These are phyloP conservation scores for Byssoonygena ceratinophila DNA, from an alignment of 2,329 filamentous ascomycete genomes.

Conservation along the genomic window DNA sequence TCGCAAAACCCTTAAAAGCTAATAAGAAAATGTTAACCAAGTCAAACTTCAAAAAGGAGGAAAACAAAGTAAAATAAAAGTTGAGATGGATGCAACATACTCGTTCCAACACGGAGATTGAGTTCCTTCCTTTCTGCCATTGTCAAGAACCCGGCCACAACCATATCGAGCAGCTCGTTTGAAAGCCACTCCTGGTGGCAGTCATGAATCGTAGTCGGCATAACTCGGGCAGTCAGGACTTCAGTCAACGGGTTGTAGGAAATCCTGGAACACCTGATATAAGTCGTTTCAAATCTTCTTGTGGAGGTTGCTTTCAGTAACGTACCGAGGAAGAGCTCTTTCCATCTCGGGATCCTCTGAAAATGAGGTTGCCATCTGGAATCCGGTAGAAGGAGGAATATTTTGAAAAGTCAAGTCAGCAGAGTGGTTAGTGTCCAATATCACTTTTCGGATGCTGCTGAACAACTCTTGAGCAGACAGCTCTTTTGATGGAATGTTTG, in stretches of 20 bases:
- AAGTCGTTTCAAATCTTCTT: conserved; percentile 3
- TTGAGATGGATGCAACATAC: not conserved
- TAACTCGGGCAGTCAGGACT: conserved; percentile 6
- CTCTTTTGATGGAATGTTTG: not conserved
- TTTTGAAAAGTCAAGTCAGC: conserved; percentile 7
- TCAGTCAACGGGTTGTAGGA: conserved; percentile 8
- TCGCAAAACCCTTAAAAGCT: not conserved
- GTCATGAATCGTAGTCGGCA: not conserved
- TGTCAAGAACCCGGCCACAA: not conserved
- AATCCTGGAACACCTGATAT: conserved; percentile 3
- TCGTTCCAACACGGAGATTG: not conserved
- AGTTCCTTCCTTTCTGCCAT: not conserved
- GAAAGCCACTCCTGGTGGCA: conserved; percentile 1
- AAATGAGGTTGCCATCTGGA: conserved; percentile 9
- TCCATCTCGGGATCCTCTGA: conserved; percentile 12
- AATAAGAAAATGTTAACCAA: not conserved
- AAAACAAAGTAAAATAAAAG: not conserved
- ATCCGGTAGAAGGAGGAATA: conserved; percentile 7
- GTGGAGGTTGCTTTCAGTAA: not conserved
- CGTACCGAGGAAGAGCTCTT: conserved; percentile 3
- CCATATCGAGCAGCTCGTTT: not conserved
- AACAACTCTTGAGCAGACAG: conserved; percentile 6
- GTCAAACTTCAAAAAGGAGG: not conserved
- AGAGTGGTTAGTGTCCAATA: conserved; percentile 5
- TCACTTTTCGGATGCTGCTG: conserved; percentile 5